Percentiles rank a stretch among this genome's conserved stretches.
These are phyloP conservation scores for Ambrosia artemisiifolia DNA, from an alignment of 129 eudicot species.

Conservation along the genomic window DNA sequence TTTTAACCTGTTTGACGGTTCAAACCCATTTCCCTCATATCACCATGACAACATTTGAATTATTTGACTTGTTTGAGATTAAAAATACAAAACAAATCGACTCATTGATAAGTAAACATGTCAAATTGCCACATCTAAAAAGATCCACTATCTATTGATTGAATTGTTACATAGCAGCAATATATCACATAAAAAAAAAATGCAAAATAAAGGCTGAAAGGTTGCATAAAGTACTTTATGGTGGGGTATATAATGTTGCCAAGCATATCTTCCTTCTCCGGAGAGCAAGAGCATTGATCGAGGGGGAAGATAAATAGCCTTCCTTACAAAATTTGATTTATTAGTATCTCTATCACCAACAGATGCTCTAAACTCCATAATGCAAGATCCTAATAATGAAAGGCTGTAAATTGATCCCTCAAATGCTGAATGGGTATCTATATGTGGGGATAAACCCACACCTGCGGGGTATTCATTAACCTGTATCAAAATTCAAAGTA, in stretches of 20 bases:
- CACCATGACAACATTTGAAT: not conserved
- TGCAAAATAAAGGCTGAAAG: not conserved
- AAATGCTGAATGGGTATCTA: constrained; percentile 98
- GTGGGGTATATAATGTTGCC: constrained; percentile 98
- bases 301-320: constrained; percentile 84
- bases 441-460: constrained; percentile 94
- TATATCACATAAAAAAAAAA: not conserved
- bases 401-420: constrained; percentile 89
- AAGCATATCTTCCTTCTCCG: constrained; percentile 92
- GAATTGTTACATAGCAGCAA: not conserved
- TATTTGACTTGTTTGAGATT: not conserved
- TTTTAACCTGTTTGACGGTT: not conserved
- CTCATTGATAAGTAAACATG: not conserved
- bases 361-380: constrained; percentile 83
- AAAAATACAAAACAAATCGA: not conserved
- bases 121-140: not conserved
- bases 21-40: not conserved
- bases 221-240: constrained; percentile 64
- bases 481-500: constrained; percentile 42
- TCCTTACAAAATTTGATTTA: constrained; percentile 39
- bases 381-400: constrained; percentile 94
- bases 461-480: constrained; percentile 97
- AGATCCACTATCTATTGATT: not conserved
- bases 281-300: constrained; percentile 81
- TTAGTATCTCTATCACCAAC: constrained; percentile 32